Base-by-base conservation (phyloP, 225 moss, liverwort and hornwort genomes). In the Pseudoscleropodium purum region DNA sequence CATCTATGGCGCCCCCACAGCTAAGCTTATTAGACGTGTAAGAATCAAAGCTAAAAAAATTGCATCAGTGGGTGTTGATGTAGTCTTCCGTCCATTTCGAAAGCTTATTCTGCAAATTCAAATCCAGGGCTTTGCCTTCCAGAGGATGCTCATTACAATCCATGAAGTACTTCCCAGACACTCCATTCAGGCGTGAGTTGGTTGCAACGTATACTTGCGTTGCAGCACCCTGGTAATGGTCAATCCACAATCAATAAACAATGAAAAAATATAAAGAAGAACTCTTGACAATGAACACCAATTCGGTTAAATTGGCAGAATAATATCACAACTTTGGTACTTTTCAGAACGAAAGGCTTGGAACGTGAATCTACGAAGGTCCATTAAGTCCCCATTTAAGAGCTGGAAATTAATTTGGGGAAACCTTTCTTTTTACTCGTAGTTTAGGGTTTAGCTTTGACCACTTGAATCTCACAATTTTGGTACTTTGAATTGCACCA, bases 191-290 rank as follows among this genome's bases (percentile, higher is more conserved):
- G 23, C 51, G 77, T 6, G 92, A 84, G 75, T 91, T 91, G 10
- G 95, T 91, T 39, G 94, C 95, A 4, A 95, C 75, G 30, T 93
- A 95, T 24, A 93, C 91, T 85, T 95, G 90, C 13, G 95, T 96
- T 52, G 95, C 95, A 56, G 95, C 93, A 73, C 93, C 97, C 96
- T 97, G 84, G 37, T 26, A 37, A n/a, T 47, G 27, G n/a, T 73
- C 77, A 88, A 90, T 61, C 59, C 90, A 81, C 25, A 36, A 66
- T 74, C 29, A 82, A 63, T 21, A 25, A 33, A 16, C 2, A 25
- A 82, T 24, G 25, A 6, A 23, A 64, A 3, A 2, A 24, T 25
- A 25, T 10, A 57, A 57, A 57, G 11, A 60, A 60, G 12, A 39
- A 7, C 61, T 81, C 37, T 27, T 21, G 25, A n/a, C 57, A 65